Base-by-base conservation (phyloP, 2,329 filamentous ascomycete genomes). In the Acrodontium crateriforme region DNA sequence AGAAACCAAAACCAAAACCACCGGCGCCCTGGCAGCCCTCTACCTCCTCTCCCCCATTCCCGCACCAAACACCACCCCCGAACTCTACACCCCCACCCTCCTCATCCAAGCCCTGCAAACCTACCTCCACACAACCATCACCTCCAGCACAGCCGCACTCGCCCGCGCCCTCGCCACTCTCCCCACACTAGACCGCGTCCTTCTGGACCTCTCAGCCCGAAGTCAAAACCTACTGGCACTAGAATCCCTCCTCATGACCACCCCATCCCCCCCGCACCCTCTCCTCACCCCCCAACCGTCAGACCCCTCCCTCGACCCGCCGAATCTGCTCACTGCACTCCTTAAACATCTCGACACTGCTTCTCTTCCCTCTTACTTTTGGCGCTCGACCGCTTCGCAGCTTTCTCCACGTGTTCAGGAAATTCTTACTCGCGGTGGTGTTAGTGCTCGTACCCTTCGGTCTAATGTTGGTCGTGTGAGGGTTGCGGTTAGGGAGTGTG, bases 161-260 rank as follows among this genome's bases (percentile, higher is more conserved):
- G 66, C 78, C 2, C 67, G 84, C 13, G 76, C 81, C 0, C 65
- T 98, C 10, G 74, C 77, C 3, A 79, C 82, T 32, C 64, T 95
- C 2, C 81, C 87, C 0, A 78, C 70, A 0, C 65, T 95, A 16
- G 85, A 95, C 25, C 71, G 82, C 28, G 78, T 83, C 0, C 64
- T 95, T 2, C 63, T 71, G 10, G 89, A 95, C 45, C 73, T 93
- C 13, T 79, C 80, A 5, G 73, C 76, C 4, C 69, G 81, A 24
- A 94, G 87, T 49, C 85, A 93, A 50, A 92, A 91, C 46, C 72
- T 95, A 20, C 74, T 92, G n/a, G 82, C 83, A 0, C 61, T 95
- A 3, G 83, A 93, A 57, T 62, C 74, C 2, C 68, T 94, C 2
- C 70, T 95, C 5, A 71, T 73, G 27, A 61, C 63, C 3, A 75